Evolutionary conservation across 140 eudicot genomes (phyloP).

Genomic region (Anethum foeniculum): DNA sequence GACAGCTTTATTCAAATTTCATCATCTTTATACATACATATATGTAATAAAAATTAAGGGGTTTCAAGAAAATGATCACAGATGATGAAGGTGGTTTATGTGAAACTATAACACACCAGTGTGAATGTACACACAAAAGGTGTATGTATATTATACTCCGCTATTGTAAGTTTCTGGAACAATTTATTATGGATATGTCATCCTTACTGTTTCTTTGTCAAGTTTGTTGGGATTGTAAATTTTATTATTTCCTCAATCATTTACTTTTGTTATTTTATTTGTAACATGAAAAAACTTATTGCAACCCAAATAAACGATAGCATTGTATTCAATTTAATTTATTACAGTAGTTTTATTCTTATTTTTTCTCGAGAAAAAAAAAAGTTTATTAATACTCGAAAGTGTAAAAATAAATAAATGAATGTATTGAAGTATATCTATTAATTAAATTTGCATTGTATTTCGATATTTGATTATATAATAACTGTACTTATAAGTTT

Average conservation of each 20-base stretch:
- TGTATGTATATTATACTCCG: constrained; percentile 1
- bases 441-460: too few species aligned
- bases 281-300: too few species aligned
- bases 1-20: constrained; percentile 2
- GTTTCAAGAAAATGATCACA: constrained; percentile 41
- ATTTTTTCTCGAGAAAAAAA: too few species aligned
- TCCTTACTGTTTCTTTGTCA: constrained; percentile 33
- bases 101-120: constrained; percentile 10
- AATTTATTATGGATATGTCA: constrained; percentile 29
- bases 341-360: too few species aligned
- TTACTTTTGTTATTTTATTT: not conserved
- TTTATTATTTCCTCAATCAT: not conserved
- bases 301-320: too few species aligned
- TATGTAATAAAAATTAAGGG: constrained; percentile 22
- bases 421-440: too few species aligned
- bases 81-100: constrained; percentile 24
- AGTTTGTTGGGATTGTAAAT: not conserved
- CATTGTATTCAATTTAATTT: too few species aligned
- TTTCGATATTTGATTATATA: too few species aligned
- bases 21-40: constrained; percentile 31
- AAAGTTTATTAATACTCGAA: too few species aligned
- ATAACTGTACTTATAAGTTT: too few species aligned
- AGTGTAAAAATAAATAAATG: too few species aligned
- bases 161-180: constrained; percentile 35
- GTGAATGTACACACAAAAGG: not conserved